These are phyloP conservation scores for Tardiomyces depauwii DNA, from an alignment of 1,139 yeast species.

Conservation along the genomic window DNA sequence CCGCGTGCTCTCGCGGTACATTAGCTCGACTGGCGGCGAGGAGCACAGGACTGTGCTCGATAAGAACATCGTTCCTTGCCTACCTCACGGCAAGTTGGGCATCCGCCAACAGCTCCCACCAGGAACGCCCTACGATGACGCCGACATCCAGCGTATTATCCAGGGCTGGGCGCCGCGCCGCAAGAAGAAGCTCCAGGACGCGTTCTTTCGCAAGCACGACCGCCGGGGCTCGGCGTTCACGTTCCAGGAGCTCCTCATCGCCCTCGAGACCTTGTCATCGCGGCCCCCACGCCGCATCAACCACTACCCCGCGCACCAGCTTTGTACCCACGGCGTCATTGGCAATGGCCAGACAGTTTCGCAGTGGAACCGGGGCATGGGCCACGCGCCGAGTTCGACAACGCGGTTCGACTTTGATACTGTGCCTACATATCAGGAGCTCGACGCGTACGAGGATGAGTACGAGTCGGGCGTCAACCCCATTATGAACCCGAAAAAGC, in stretches of 20 bases:
- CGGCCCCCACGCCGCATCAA: conserved; percentile 6
- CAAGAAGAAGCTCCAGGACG: conserved; percentile 1
- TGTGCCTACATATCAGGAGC: background rate
- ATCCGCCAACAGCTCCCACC: background rate
- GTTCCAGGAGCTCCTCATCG: conserved; percentile 2
- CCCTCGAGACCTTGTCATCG: conserved; percentile 1
- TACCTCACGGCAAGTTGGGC: background rate
- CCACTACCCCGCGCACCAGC: conserved; percentile 2
- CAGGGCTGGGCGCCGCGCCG: conserved; percentile 1
- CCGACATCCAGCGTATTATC: background rate
- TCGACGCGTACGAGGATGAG: background rate
- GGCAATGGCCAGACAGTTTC: background rate
- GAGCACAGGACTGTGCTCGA: background rate
- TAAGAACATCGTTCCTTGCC: background rate
- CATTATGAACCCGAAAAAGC: background rate
- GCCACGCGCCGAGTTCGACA: background rate
- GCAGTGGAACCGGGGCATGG: background rate
- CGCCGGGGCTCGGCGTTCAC: conserved; percentile 1
- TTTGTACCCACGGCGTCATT: background rate
- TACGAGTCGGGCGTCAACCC: background rate
- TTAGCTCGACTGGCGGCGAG: background rate
- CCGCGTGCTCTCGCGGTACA: background rate
- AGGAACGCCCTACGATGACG: background rate
- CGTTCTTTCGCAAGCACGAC: conserved; percentile 1
- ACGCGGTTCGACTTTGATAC: background rate